Percentiles rank a stretch among this genome's conserved stretches.
phyloP scores from a whole-genome alignment of 2,329 filamentous ascomycete species.

The Dothideomycetes sp. region DNA sequence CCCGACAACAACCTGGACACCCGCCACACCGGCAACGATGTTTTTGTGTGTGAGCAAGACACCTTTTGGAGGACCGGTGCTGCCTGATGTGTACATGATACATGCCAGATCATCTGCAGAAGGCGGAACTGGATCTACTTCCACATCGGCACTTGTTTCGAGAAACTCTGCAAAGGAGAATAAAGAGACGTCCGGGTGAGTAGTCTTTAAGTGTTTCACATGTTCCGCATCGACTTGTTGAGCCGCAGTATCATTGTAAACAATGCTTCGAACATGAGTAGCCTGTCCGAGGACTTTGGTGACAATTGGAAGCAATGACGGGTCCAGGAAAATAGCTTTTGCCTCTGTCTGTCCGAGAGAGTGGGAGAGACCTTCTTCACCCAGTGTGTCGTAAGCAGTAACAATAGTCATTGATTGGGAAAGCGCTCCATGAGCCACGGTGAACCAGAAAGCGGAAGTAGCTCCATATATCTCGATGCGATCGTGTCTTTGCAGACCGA shows the following conservation, averaged over 20 bases:
- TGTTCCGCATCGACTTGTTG: conserved; percentile 45
- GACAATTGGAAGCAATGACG: conserved; percentile 54
- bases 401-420: conserved; percentile 91
- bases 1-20: conserved; percentile 68
- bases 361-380: conserved; percentile 73
- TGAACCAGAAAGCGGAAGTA: conserved; percentile 79
- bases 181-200: conserved; percentile 44
- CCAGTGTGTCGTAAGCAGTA: conserved; percentile 89
- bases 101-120: conserved; percentile 71
- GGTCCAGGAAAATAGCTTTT: conserved; percentile 78
- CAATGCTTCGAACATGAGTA: conserved; percentile 47
- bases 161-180: conserved; percentile 48
- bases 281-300: conserved; percentile 46
- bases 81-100: conserved; percentile 75
- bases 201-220: conserved; percentile 45
- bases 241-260: conserved; percentile 48
- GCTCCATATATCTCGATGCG: conserved; percentile 73
- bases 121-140: conserved; percentile 63
- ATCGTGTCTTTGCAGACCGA: conserved; percentile 36
- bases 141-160: conserved; percentile 54
- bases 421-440: conserved; percentile 46
- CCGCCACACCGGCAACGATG: conserved; percentile 73
- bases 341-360: conserved; percentile 74
- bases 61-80: conserved; percentile 82
- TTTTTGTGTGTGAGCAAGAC: conserved; percentile 73